A percentile compares a stretch with the other conserved stretches of the same genome.
Conservation (phyloP, 192 early-diverging fungal species). For the Backusella parvicylindrica region DNA sequence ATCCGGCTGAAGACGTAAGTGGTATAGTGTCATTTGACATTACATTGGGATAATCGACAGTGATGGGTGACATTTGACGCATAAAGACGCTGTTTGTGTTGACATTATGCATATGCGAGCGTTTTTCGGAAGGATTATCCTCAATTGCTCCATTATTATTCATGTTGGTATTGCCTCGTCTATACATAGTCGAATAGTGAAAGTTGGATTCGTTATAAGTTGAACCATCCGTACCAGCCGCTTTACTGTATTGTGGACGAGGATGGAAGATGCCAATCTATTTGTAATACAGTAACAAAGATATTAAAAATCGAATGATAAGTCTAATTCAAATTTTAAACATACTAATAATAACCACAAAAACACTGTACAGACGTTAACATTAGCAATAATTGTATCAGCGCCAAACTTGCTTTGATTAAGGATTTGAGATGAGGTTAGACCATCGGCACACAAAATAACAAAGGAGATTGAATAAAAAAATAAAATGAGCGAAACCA, state of each 20-base stretch:
- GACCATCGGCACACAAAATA: slow-evolving; percentile 30
- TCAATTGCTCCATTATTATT: neutral
- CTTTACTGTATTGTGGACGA: neutral
- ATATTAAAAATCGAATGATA: neutral
- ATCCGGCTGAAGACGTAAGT: slow-evolving; percentile 3
- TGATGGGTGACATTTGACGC: slow-evolving; percentile 11
- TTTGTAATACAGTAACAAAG: neutral
- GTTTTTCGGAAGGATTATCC: neutral
- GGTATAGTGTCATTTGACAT: slow-evolving; percentile 14
- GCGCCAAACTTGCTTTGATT: slow-evolving; percentile 22
- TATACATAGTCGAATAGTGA: neutral
- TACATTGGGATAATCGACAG: slow-evolving; percentile 10
- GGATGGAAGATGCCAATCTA: slow-evolving; percentile 19
- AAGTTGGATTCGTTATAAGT: neutral
- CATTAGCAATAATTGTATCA: slow-evolving; percentile 18
- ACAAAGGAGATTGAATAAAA: slow-evolving; percentile 16
- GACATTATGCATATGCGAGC: neutral
- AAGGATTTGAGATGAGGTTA: slow-evolving; percentile 7
- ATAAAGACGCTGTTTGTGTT: slow-evolving; percentile 8
- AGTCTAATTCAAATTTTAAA: neutral
- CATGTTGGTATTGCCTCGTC: neutral
- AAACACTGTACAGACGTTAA: slow-evolving; percentile 17
- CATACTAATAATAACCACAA: slow-evolving; percentile 20
- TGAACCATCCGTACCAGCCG: neutral
- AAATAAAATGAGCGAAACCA: slow-evolving; percentile 18